These are phyloP conservation scores for Aspergillus flavus DNA, from an alignment of 2,329 filamentous ascomycete genomes.

Conservation along the genomic window DNA sequence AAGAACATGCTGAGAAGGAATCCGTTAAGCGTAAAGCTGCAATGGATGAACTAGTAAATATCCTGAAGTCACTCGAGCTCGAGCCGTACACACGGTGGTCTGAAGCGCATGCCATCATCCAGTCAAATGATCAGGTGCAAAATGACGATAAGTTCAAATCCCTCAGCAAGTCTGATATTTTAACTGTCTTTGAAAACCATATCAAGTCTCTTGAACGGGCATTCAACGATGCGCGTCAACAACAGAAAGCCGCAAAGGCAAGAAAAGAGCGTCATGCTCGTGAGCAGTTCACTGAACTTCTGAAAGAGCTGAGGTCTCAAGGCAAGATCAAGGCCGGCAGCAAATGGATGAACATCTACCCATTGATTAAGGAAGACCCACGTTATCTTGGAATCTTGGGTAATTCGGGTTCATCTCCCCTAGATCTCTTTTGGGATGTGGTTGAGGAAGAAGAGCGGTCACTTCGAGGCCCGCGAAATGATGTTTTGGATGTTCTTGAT, in stretches of 20 bases:
- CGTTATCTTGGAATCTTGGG: constrained; percentile 84
- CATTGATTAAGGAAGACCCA: constrained; percentile 74
- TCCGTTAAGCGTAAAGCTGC: constrained; percentile 73
- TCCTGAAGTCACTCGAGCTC: constrained; percentile 78
- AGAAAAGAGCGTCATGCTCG: constrained; percentile 84
- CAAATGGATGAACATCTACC: constrained; percentile 84
- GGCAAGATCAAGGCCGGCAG: constrained; percentile 86
- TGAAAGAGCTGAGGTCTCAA: constrained; percentile 71
- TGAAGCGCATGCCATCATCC: constrained; percentile 81
- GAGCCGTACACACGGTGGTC: constrained; percentile 95
- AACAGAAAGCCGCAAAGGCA: constrained; percentile 78
- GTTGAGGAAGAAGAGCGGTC: constrained; percentile 90
- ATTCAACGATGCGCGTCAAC: constrained; percentile 88
- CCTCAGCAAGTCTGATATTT: constrained; percentile 84
- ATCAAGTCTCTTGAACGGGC: constrained; percentile 88
- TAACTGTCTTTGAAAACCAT: constrained; percentile 91
- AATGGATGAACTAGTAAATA: constrained; percentile 76
- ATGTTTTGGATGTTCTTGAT: constrained; percentile 85
- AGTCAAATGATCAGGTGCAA: constrained; percentile 75
- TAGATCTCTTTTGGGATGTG: constrained; percentile 95
- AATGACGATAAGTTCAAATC: constrained; percentile 81
- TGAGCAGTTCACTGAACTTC: constrained; percentile 74
- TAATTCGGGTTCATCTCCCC: constrained; percentile 78
- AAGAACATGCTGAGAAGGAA: constrained; percentile 75
- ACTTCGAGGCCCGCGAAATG: constrained; percentile 77